phyloP scores from a whole-genome alignment of 140 eudicot genomes.

The Oenanthe javanica region DNA sequence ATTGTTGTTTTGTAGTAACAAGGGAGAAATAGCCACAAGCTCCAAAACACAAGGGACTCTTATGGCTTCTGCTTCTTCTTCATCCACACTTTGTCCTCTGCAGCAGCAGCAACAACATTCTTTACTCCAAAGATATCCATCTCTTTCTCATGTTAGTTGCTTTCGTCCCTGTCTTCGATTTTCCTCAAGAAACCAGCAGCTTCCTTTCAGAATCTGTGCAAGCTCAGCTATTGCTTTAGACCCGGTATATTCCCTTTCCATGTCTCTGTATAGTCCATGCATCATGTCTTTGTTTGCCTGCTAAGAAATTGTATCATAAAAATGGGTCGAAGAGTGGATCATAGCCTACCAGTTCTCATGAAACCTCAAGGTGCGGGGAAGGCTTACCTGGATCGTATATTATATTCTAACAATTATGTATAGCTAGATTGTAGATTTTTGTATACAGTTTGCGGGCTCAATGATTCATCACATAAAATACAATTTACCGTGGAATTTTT shows the following conservation, averaged over 20 bases:
- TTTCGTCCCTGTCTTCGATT: constrained; percentile 18
- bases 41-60: not conserved
- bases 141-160: constrained; percentile 15
- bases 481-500: not conserved
- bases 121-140: constrained; percentile 24
- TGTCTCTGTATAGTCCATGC: not conserved
- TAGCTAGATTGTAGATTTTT: not conserved
- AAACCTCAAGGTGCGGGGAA: too few relatives aligned
- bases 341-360: too few relatives aligned
- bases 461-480: not conserved
- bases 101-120: constrained; percentile 9
- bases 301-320: not conserved
- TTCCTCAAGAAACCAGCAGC: not conserved
- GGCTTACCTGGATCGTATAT: too few relatives aligned
- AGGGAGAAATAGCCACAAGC: not conserved
- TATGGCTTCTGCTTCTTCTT: constrained; percentile 27
- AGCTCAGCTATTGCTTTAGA: constrained; percentile 39
- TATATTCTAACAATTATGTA: not conserved
- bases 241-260: constrained; percentile 26
- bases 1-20: not conserved
- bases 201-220: constrained; percentile 34
- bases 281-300: not conserved
- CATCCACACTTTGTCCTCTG: constrained; percentile 25
- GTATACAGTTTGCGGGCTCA: not conserved
- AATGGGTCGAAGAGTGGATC: too few relatives aligned